A percentile compares a stretch with the other conserved stretches of the same genome.
Conservation (phyloP, 2,329 filamentous ascomycete genomes). For the Reticulascus tulasneorum region DNA sequence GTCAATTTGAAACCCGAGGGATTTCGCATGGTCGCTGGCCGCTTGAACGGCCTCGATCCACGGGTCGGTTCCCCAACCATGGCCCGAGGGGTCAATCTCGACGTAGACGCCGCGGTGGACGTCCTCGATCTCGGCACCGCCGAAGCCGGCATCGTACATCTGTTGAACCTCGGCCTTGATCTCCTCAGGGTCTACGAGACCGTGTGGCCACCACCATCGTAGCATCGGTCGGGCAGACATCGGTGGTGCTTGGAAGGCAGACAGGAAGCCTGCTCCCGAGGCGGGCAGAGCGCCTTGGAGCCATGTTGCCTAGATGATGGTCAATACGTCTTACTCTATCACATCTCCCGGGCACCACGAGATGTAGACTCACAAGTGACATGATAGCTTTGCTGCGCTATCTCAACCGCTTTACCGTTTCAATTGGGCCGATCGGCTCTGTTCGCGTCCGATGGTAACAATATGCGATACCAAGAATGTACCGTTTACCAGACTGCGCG, state of each 20-base stretch:
- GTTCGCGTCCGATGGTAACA: too few species aligned
- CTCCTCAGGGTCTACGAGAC: slow-evolving; percentile 8
- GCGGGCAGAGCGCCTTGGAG: too few species aligned
- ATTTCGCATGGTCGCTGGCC: slow-evolving; percentile 1
- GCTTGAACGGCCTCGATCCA: slow-evolving; percentile 8
- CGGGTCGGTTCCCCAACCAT: slow-evolving; percentile 7
- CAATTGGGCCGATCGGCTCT: too few species aligned
- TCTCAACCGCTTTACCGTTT: too few species aligned
- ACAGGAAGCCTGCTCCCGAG: too few species aligned
- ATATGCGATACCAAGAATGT: too few species aligned
- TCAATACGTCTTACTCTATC: too few species aligned
- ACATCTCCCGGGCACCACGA: too few species aligned
- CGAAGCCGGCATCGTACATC: slow-evolving; percentile 9
- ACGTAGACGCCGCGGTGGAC: slow-evolving; percentile 5
- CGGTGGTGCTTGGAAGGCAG: slow-evolving; percentile 4
- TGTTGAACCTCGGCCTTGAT: slow-evolving; percentile 8
- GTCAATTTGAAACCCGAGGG: slow-evolving; percentile 8
- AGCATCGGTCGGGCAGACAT: slow-evolving; percentile 8
- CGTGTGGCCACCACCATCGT: slow-evolving; percentile 11
- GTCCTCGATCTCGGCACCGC: slow-evolving; percentile 10
- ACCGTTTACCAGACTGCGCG: too few species aligned
- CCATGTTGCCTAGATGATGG: too few species aligned
- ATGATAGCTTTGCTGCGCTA: too few species aligned
- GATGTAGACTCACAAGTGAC: too few species aligned
- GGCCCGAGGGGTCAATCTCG: slow-evolving; percentile 2